Percentiles rank a stretch among this genome's conserved stretches.
phyloP scores from a whole-genome alignment of 768 basidiomycete species.

The Termitomyces heimii region DNA sequence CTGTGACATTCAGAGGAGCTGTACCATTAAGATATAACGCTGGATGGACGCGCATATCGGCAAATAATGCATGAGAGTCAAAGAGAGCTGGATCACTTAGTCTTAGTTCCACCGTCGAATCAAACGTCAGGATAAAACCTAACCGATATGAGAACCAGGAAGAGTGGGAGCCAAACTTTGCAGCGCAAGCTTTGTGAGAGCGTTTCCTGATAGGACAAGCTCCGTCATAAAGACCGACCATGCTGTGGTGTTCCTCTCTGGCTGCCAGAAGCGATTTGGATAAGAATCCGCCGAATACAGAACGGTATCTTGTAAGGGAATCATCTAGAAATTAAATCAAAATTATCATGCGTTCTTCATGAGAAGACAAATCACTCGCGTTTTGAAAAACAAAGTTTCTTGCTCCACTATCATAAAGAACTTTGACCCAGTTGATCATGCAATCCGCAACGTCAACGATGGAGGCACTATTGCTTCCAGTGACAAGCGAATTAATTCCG shows the following conservation, averaged over 20 bases:
- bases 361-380: constrained; percentile 27
- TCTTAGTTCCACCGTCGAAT: background rate
- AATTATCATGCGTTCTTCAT: background rate
- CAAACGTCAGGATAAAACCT: background rate
- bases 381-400: constrained; percentile 68
- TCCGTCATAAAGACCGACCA: constrained; percentile 55
- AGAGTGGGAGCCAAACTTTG: constrained; percentile 39
- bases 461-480: constrained; percentile 46
- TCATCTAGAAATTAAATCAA: constrained; percentile 32
- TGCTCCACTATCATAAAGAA: constrained; percentile 50
- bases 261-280: constrained; percentile 44
- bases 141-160: constrained; percentile 53
- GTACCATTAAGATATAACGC: constrained; percentile 56
- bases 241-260: constrained; percentile 46
- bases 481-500: constrained; percentile 46
- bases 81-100: constrained; percentile 41
- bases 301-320: constrained; percentile 45
- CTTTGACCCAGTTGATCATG: constrained; percentile 54
- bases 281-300: constrained; percentile 44
- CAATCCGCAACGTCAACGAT: constrained; percentile 53
- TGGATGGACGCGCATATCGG: constrained; percentile 51
- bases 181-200: constrained; percentile 44
- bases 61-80: constrained; percentile 54
- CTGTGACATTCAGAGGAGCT: constrained; percentile 52
- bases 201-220: constrained; percentile 44